Base-by-base conservation (phyloP, 148 eudicot species). In the Fagopyrum esculentum region DNA sequence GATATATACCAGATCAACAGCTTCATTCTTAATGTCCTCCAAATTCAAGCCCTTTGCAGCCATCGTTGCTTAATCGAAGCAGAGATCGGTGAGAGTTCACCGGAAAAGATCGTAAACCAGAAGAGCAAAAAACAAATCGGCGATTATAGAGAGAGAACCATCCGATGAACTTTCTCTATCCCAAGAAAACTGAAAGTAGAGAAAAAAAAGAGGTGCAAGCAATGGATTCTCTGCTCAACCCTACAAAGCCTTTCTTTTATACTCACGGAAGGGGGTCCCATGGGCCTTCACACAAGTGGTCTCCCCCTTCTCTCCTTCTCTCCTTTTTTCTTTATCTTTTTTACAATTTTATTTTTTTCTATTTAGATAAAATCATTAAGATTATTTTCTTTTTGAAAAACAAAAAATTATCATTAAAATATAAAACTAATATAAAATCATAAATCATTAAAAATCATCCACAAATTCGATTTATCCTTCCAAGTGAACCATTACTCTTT, bases 1-100 rank as follows among this genome's bases (percentile, higher is more conserved):
- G 63, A 60, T 4, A 44, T 49, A 49, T 89, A 92, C 98, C 98
- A 92, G 87, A 92, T 92, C 98, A 82, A 92, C 93, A 45, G 98
- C 86, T 79, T 92, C 98, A 80, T 90, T 92, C 70, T 82, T 92
- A 51, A 92, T 85, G 26, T 82, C 95, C 76, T 88, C 92, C 35
- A 92, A 92, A 77, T 88, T 88, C 40, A 78, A n/a, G 19, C 84
- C 84, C 55, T 30, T 83, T 63, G 75, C 85, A 78, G 71, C 82
- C 83, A 82, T 82, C 83, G 76, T 77, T 56, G 73, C 78, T 57
- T 9, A 74, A 68, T 61, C 72, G 19, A 75, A 46, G 47, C 78
- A 45, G 74, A 82, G 73, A 70, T 45, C 51, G 48, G 29, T 8
- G 50, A 47, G 22, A 70, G 30, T 47, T 70, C 73, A n/a, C 73